phyloP scores from a whole-genome alignment of 345 rosid species.

The Populus simonii region DNA sequence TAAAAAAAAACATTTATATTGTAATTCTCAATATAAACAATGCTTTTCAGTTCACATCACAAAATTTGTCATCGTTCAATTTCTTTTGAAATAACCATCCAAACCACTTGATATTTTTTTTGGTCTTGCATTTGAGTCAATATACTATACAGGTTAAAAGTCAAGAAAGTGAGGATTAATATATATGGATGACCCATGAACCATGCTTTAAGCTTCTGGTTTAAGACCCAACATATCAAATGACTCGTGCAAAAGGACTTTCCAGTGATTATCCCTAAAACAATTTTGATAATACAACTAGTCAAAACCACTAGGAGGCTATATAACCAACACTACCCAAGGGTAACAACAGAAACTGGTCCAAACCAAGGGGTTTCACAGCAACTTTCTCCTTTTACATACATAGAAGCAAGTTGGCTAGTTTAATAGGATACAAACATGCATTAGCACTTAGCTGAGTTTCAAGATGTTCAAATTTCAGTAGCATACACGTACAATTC shows the following conservation, averaged over 20 bases:
- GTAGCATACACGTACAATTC: background rate
- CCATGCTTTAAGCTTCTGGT: background rate
- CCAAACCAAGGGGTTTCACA: background rate
- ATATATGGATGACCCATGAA: background rate
- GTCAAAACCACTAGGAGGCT: background rate
- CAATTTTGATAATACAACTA: background rate
- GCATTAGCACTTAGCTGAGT: background rate
- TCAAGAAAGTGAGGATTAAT: background rate
- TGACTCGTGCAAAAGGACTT: background rate
- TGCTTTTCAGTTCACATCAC: background rate
- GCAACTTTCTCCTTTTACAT: background rate
- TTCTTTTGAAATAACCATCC: background rate
- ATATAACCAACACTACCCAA: background rate
- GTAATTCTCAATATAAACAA: background rate
- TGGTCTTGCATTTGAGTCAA: background rate
- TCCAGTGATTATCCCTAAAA: background rate
- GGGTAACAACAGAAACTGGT: background rate
- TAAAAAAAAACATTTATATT: background rate
- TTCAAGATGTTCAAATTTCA: background rate
- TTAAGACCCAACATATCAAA: background rate
- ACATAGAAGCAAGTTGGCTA: background rate
- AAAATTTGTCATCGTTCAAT: background rate
- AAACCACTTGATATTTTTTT: background rate
- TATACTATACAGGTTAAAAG: background rate
- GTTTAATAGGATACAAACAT: background rate